phyloP scores from a whole-genome alignment of 495 filamentous ascomycete species.

The Astrothelium subdiscretum region DNA sequence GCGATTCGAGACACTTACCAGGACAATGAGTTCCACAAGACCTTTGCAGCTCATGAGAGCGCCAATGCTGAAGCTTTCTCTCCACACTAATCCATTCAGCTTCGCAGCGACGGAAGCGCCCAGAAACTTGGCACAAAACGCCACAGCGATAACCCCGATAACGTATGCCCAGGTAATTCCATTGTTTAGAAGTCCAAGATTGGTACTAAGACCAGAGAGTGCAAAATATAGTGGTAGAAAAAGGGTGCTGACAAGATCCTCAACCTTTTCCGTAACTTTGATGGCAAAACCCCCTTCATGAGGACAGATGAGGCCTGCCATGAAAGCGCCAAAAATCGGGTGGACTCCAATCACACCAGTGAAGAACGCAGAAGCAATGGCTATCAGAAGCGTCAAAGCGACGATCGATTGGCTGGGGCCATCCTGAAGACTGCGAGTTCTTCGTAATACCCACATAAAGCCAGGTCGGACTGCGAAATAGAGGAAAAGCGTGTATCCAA shows the following conservation, averaged over 20 bases:
- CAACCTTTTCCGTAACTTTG: slow-evolving; percentile 89
- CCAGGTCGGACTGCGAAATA: slow-evolving; percentile 61
- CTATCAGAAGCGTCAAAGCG: slow-evolving; percentile 67
- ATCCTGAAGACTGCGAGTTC: slow-evolving; percentile 71
- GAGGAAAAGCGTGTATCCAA: slow-evolving; percentile 70
- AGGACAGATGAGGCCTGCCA: slow-evolving; percentile 84
- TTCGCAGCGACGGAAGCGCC: slow-evolving; percentile 77
- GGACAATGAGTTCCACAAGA: slow-evolving; percentile 85
- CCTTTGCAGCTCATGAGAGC: slow-evolving; percentile 97
- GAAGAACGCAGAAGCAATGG: slow-evolving; percentile 81
- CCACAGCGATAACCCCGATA: slow-evolving; percentile 67
- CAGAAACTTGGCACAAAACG: slow-evolving; percentile 74
- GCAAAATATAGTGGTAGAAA: slow-evolving; percentile 95
- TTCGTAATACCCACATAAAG: slow-evolving; percentile 63
- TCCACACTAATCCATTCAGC: slow-evolving; percentile 71
- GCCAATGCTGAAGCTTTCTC: slow-evolving; percentile 86
- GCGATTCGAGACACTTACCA: slow-evolving; percentile 45
- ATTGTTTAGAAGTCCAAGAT: slow-evolving; percentile 72
- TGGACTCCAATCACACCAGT: slow-evolving; percentile 89
- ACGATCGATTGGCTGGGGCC: slow-evolving; percentile 84
- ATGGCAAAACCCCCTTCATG: slow-evolving; percentile 93
- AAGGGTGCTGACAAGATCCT: slow-evolving; percentile 80
- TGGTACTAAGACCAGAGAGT: slow-evolving; percentile 78
- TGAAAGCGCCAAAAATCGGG: slow-evolving; percentile 81
- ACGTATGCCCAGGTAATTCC: slow-evolving; percentile 92